These are phyloP conservation scores for Debaryomyces singareniensis DNA, from an alignment of 1,139 yeast species.

Conservation along the genomic window DNA sequence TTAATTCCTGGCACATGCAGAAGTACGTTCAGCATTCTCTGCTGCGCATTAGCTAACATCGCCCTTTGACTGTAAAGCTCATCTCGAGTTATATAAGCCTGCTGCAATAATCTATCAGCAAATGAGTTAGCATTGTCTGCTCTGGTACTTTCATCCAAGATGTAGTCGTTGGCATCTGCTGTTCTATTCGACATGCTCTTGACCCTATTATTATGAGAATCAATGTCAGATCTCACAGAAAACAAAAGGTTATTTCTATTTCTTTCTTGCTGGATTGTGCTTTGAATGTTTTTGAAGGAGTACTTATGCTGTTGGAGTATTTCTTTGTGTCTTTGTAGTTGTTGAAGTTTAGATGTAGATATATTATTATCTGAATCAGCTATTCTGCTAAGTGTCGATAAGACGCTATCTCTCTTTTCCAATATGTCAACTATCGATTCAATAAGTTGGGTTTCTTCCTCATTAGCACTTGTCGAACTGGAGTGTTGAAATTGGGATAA, in stretches of 20 bases:
- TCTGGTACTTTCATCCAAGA: constrained; percentile 68
- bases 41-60: constrained; percentile 57
- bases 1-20: constrained; percentile 78
- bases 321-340: constrained; percentile 78
- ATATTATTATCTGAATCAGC: constrained; percentile 55
- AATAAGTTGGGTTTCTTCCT: constrained; percentile 56
- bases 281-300: constrained; percentile 54
- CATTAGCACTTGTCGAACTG: constrained; percentile 17
- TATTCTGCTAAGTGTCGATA: constrained; percentile 30
- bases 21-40: constrained; percentile 54
- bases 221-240: constrained; percentile 74
- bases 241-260: constrained; percentile 67
- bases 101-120: constrained; percentile 73
- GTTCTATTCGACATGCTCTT: constrained; percentile 24
- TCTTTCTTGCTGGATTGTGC: constrained; percentile 64
- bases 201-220: constrained; percentile 38
- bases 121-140: constrained; percentile 68
- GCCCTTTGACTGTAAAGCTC: constrained; percentile 71
- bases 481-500: constrained; percentile 26
- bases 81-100: constrained; percentile 86
- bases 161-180: constrained; percentile 51
- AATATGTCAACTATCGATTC: constrained; percentile 41
- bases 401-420: constrained; percentile 25
- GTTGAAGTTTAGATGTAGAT: constrained; percentile 72
- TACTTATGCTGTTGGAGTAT: constrained; percentile 62